Percentiles rank a stretch among this genome's conserved stretches.
Evolutionary conservation across 257 asterid genomes (phyloP).

Genomic region (Striga asiatica): DNA sequence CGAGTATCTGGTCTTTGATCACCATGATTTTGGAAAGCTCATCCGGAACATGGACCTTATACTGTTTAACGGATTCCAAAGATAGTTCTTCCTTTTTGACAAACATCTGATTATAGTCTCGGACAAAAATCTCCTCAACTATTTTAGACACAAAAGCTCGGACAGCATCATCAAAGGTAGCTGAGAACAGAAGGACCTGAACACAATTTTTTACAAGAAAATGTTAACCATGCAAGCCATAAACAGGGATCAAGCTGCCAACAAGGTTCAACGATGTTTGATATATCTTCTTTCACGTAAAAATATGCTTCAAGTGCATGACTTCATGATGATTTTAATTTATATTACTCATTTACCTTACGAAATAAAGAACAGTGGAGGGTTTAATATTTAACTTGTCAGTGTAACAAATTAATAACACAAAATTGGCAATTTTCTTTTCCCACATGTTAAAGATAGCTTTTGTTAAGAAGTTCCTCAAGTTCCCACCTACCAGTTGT

Average conservation of each 20-base stretch:
- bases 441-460: neutral
- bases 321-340: neutral
- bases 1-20: constrained; percentile 69
- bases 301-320: neutral
- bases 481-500: neutral
- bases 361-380: neutral
- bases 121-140: constrained; percentile 31
- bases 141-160: constrained; percentile 41
- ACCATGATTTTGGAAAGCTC: constrained; percentile 71
- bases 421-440: neutral
- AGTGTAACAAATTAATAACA: neutral
- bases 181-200: constrained; percentile 49
- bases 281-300: neutral
- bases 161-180: constrained; percentile 69
- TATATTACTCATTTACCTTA: neutral
- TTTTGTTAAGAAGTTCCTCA: neutral
- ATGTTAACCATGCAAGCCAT: neutral
- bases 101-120: constrained; percentile 69
- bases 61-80: constrained; percentile 39
- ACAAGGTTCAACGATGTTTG: neutral
- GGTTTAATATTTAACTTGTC: neutral
- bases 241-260: neutral
- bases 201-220: constrained; percentile 9
- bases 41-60: constrained; percentile 82
- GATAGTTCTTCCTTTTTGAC: constrained; percentile 42